Conservation (phyloP, 2,329 filamentous ascomycete genomes). For the Fusarium xyrophilum region DNA sequence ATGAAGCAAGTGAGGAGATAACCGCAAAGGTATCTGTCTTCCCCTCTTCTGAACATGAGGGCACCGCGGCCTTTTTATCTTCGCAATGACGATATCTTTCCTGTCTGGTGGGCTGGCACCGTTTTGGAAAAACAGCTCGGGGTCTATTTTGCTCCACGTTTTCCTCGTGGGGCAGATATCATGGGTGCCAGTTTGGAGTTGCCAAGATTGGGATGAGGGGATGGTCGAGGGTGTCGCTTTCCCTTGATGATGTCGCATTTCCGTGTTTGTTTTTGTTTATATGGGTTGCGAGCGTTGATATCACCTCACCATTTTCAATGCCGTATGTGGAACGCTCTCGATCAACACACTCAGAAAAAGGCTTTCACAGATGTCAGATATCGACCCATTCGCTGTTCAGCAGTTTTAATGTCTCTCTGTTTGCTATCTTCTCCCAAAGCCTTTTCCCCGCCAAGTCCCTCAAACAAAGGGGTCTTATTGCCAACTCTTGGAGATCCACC, state of each 20-base stretch:
- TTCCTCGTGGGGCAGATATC: constrained; percentile 37
- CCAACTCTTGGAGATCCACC: constrained; percentile 14
- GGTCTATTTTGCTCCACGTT: constrained; percentile 19
- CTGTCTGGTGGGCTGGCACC: neutral
- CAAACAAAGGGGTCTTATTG: constrained; percentile 6
- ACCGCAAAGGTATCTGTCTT: neutral
- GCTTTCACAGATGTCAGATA: rapidly evolving
- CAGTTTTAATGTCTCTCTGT: rapidly evolving
- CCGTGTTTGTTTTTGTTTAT: neutral
- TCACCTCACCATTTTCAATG: neutral
- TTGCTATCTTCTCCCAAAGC: too few species aligned
- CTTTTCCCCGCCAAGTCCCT: neutral
- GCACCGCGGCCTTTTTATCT: constrained; percentile 15
- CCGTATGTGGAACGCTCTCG: neutral
- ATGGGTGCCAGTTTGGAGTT: constrained; percentile 27
- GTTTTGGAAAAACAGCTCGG: neutral
- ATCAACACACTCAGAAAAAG: rapidly evolving
- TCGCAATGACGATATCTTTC: neutral
- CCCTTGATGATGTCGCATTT: neutral
- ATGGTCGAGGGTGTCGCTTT: neutral
- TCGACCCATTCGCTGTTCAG: rapidly evolving
- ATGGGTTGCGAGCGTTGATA: neutral
- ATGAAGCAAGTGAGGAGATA: neutral
- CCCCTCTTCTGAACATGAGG: neutral
- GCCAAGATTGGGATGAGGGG: constrained; percentile 24